A percentile compares a stretch with the other conserved stretches of the same genome.
Evolutionary conservation across 1,284 basidiomycete species (phyloP).

Genomic region (Puccinia hordei): DNA sequence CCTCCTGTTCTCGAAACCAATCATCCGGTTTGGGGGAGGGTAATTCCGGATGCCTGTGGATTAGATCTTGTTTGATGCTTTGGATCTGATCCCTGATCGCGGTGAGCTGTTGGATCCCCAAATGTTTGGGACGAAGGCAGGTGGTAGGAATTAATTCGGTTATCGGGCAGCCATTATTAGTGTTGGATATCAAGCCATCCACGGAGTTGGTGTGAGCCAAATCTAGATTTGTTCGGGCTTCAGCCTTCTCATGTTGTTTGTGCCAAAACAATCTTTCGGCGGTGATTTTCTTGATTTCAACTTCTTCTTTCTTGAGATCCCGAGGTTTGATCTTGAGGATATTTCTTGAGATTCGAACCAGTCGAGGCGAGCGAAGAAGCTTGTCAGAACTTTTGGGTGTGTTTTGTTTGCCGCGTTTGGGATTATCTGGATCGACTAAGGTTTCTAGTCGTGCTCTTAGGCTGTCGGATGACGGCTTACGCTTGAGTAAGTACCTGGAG

Average conservation of each 20-base stretch:
- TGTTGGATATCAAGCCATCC: neutral
- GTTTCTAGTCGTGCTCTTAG: neutral
- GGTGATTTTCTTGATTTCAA: slow-evolving; percentile 11
- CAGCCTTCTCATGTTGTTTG: neutral
- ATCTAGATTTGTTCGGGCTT: neutral
- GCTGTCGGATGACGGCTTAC: slow-evolving; percentile 10
- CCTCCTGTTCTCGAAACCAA: slow-evolving; percentile 14
- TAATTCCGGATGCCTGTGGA: neutral
- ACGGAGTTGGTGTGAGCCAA: neutral
- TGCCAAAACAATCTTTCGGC: slow-evolving; percentile 1
- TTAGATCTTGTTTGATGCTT: slow-evolving; percentile 28
- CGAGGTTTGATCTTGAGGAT: neutral
- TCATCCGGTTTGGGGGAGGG: slow-evolving; percentile 16
- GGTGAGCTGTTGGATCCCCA: neutral
- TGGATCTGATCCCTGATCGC: slow-evolving; percentile 14
- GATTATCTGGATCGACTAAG: neutral
- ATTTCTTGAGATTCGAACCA: neutral
- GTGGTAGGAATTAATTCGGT: neutral
- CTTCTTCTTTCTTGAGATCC: neutral
- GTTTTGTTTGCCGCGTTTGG: neutral
- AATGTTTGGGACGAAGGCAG: neutral
- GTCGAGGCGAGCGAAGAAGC: neutral
- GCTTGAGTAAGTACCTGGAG: slow-evolving; percentile 2
- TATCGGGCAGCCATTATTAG: neutral
- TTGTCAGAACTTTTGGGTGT: neutral